Percentiles rank a stretch among this genome's conserved stretches.
Conservation (phyloP, 2,329 filamentous ascomycete genomes). For the Exophiala calicioides region DNA sequence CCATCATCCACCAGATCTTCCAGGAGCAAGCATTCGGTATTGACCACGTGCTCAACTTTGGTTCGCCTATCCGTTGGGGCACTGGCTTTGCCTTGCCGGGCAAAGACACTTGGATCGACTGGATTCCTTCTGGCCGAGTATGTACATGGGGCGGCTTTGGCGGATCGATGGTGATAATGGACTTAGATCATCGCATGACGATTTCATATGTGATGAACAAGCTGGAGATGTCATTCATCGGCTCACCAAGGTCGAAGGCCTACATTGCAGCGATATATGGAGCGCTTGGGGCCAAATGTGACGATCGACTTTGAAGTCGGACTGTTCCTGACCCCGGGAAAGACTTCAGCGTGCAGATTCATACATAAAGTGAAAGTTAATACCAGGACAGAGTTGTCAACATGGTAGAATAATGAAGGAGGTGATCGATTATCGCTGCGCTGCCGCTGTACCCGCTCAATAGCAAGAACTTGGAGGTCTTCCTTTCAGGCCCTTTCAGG, state of each 20-base stretch:
- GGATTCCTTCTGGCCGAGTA: constrained; percentile 27
- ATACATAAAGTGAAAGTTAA: no score
- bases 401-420: no score
- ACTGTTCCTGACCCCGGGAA: no score
- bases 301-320: no score
- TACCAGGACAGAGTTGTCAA: no score
- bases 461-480: no score
- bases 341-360: no score
- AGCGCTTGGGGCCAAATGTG: no score
- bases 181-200: constrained; percentile 25
- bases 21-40: constrained; percentile 44
- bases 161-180: constrained; percentile 27
- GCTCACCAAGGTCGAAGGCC: constrained; percentile 32
- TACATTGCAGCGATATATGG: constrained; percentile 39
- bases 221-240: constrained; percentile 28
- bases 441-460: no score
- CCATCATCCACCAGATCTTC: constrained; percentile 44
- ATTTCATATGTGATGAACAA: constrained; percentile 30
- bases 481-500: no score
- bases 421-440: no score
- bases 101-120: constrained; percentile 24
- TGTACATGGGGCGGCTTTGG: constrained; percentile 31
- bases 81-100: constrained; percentile 15
- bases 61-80: constrained; percentile 27
- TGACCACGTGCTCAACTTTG: constrained; percentile 41